Base-by-base conservation (phyloP, 2,329 filamentous ascomycete genomes). In the Neofusicoccum sp. region DNA sequence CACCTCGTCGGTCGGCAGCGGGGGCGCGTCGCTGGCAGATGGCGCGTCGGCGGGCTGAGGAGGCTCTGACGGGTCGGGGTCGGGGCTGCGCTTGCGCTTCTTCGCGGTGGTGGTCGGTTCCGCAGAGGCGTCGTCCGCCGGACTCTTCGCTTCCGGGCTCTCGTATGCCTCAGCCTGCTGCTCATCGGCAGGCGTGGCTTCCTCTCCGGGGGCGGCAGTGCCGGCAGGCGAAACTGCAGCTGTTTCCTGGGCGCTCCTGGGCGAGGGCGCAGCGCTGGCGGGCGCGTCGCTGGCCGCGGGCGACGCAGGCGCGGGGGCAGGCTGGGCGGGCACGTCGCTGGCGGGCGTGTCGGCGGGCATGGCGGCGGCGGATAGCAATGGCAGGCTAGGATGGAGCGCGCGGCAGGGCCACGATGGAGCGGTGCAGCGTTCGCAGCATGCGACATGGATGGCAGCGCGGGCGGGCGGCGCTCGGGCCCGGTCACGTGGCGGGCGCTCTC, bases 81-180 rank as follows among this genome's bases (percentile, higher is more conserved):
- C 47, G 3, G 40, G 49, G 40, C 40, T 61, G 40, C 59, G 59
- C 33, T 61, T 61, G 49, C 59, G 59, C 59, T 61, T 61, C 48
- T 61, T 61, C 26, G 40, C 40, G 30, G 20, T 33, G 11, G 30
- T 30, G 59, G 58, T 36, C 2, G 45, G 1, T 30, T 60, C 58
- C 5, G 26, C 36, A n/a, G 36, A 3, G 8, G 28, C 14, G 38
- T 43, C 36, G 20, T 30, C 36, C 12, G n/a, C 7, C 36, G 51
- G 51, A 20, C 7, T 20, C 26, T 33, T 31, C 26, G 14, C 51
- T 43, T 56, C 51, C 51, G 51, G 38, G 26, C 12, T 30, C 36
- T 30, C 43, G 38, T 30, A 20, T 40, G 33, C 31, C 12, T 36
- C 47, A 51, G 47, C 31, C 6, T 31, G 9, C 47, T 51, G 9